Evolutionary conservation across 371 early-diverging fungal species (phyloP).

Genomic region (Mucor ambiguus): DNA sequence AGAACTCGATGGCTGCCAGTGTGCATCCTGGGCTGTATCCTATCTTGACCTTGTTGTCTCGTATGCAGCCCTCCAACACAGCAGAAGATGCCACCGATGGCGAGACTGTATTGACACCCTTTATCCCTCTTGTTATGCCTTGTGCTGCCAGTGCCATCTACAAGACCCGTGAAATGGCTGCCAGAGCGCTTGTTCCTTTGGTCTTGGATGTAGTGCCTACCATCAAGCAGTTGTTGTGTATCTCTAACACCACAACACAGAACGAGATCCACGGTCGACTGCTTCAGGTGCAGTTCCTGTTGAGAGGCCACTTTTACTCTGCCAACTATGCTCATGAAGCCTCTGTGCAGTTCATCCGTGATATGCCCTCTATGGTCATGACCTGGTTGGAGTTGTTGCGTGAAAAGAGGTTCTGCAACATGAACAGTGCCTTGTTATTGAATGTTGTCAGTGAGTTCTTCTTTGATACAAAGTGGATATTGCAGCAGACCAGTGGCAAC

Average conservation of each 20-base stretch:
- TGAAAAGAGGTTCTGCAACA: conserved; percentile 29
- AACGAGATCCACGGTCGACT: conserved; percentile 76
- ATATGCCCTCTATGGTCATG: conserved; percentile 34
- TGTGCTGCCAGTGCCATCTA: conserved; percentile 77
- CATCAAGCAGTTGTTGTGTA: conserved; percentile 30
- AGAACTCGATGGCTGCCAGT: conserved; percentile 39
- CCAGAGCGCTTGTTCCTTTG: conserved; percentile 78
- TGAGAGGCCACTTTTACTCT: conserved; percentile 63
- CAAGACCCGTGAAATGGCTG: conserved; percentile 88
- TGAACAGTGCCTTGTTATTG: conserved; percentile 51
- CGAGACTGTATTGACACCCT: conserved; percentile 58
- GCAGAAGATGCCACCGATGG: conserved; percentile 52
- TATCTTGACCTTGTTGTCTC: conserved; percentile 73
- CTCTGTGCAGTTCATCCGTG: conserved; percentile 40
- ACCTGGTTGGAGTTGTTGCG: conserved; percentile 23
- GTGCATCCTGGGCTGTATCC: conserved; percentile 83
- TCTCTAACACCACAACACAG: conserved; percentile 34
- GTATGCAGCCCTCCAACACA: conserved; percentile 69
- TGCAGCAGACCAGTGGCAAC: conserved; percentile 6
- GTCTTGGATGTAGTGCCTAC: conserved; percentile 55
- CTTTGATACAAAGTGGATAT: conserved; percentile 50
- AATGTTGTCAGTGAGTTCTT: conserved; percentile 58
- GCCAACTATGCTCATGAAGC: conserved; percentile 23
- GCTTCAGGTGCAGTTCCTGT: conserved; percentile 63
- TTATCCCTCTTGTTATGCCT: conserved; percentile 72